Conservation (phyloP, 2,329 filamentous ascomycete genomes). For the Ploettnerulaceae sp. region DNA sequence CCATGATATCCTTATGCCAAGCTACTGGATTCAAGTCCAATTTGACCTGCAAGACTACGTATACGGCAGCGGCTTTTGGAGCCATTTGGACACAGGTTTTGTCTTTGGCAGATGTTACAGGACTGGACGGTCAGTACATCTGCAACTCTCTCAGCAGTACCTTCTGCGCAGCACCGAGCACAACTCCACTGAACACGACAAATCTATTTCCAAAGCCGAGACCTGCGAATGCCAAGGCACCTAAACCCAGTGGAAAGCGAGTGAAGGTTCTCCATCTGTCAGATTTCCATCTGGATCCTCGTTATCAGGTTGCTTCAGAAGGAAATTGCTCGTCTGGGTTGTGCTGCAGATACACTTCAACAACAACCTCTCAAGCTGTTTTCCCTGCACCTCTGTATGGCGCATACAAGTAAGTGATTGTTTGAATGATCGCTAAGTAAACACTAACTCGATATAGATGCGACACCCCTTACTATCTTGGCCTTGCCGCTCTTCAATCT, state of each 20-base stretch:
- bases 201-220: slow-evolving; percentile 50
- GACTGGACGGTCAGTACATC: slow-evolving; percentile 52
- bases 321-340: slow-evolving; percentile 47
- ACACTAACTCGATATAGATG: slow-evolving; percentile 34
- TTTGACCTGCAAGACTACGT: slow-evolving; percentile 44
- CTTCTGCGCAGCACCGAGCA: slow-evolving; percentile 45
- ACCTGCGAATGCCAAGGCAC: slow-evolving; percentile 40
- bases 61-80: slow-evolving; percentile 44
- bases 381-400: slow-evolving; percentile 50
- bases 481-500: slow-evolving; percentile 50
- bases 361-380: slow-evolving; percentile 36
- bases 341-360: slow-evolving; percentile 45
- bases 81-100: slow-evolving; percentile 55
- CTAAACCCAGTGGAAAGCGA: slow-evolving; percentile 45
- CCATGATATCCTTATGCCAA: slow-evolving; percentile 48
- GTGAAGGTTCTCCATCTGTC: slow-evolving; percentile 53
- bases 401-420: slow-evolving; percentile 38
- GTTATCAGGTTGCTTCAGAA: slow-evolving; percentile 48
- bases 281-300: slow-evolving; percentile 51
- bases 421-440: background rate
- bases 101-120: slow-evolving; percentile 46
- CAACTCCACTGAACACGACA: slow-evolving; percentile 41
- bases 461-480: slow-evolving; percentile 54
- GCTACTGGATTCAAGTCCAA: slow-evolving; percentile 43
- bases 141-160: slow-evolving; percentile 45